These are phyloP conservation scores for Aspergillus brunneoviolaceus DNA, from an alignment of 2,329 filamentous ascomycete genomes.

Conservation along the genomic window DNA sequence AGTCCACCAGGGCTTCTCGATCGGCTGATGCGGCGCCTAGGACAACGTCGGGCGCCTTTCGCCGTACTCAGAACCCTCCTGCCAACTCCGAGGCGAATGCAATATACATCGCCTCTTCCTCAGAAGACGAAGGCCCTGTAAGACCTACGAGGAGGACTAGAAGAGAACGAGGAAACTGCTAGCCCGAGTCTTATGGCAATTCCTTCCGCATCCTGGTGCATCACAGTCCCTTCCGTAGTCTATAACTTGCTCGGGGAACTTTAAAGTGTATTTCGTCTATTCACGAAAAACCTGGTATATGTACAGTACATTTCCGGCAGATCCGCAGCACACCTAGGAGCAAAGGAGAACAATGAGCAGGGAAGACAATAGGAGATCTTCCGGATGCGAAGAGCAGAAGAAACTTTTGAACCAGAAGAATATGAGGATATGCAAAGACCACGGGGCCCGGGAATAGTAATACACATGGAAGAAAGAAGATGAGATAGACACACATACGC, in stretches of 20 bases:
- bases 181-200: neutral
- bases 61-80: neutral
- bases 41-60: neutral
- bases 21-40: neutral
- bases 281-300: neutral
- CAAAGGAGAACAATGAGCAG: neutral
- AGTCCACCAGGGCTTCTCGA: neutral
- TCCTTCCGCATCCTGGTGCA: too few species aligned
- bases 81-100: constrained; percentile 23
- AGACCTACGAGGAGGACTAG: constrained; percentile 21
- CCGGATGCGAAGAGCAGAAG: constrained; percentile 48
- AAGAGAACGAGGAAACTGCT: constrained; percentile 18
- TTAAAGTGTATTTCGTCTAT: neutral
- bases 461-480: constrained; percentile 10
- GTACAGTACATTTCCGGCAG: neutral
- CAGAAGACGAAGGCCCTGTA: constrained; percentile 29
- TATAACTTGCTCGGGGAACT: too few species aligned
- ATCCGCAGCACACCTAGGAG: neutral
- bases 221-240: too few species aligned
- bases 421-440: constrained; percentile 18
- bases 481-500: constrained; percentile 9
- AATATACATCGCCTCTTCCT: constrained; percentile 30
- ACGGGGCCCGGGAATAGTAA: constrained; percentile 12
- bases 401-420: constrained; percentile 51
- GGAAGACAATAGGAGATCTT: neutral